Percentiles rank a stretch among this genome's conserved stretches.
Conservation (phyloP, 768 basidiomycete species). For the Termitomyces sp. region DNA sequence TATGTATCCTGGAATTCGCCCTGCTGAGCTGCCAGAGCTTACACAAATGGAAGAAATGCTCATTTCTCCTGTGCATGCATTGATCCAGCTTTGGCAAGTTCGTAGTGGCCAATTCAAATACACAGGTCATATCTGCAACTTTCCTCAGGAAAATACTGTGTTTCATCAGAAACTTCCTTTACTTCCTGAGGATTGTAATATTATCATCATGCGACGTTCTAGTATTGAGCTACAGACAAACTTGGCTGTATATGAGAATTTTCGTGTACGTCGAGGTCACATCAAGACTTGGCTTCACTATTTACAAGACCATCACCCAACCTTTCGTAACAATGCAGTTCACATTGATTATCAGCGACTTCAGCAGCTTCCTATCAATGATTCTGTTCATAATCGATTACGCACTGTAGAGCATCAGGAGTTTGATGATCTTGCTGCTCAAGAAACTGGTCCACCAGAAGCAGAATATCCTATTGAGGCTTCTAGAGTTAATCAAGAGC, state of each 20-base stretch:
- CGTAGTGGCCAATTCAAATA: background rate
- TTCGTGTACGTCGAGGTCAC: background rate
- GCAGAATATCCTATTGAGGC: background rate
- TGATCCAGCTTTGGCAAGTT: background rate
- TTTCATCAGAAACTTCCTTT: background rate
- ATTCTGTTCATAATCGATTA: conserved; percentile 4
- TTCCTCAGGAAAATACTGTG: background rate
- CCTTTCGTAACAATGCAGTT: background rate
- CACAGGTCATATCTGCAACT: background rate
- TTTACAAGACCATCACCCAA: background rate
- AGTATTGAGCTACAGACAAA: conserved; percentile 1
- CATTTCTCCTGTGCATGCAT: background rate
- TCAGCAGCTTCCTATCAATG: conserved; percentile 10
- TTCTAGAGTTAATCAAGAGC: background rate
- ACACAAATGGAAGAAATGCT: background rate
- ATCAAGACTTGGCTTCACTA: conserved; percentile 2
- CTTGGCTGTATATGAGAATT: conserved; percentile 6
- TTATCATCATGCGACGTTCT: conserved; percentile 3
- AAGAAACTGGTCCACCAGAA: conserved; percentile 4
- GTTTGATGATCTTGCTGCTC: conserved; percentile 1
- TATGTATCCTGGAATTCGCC: conserved; percentile 3
- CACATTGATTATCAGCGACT: conserved; percentile 5
- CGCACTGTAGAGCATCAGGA: conserved; percentile 4
- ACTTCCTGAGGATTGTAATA: conserved; percentile 4
- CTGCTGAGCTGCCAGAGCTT: background rate